phyloP scores from a whole-genome alignment of 2,329 filamentous ascomycete genomes.

The Alternaria sp. region DNA sequence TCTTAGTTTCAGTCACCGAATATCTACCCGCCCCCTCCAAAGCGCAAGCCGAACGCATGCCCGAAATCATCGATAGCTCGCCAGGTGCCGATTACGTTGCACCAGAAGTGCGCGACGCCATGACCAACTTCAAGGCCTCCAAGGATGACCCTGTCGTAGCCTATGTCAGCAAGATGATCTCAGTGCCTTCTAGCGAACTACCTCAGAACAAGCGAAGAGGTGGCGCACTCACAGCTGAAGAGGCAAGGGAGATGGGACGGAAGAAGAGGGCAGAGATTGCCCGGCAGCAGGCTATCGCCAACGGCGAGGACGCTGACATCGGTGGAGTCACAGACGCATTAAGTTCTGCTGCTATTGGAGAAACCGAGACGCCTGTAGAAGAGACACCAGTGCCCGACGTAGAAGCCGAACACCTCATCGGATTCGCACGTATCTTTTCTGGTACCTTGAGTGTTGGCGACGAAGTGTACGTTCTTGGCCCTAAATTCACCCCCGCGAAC shows the following conservation, averaged over 20 bases:
- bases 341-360: slow-evolving; percentile 64
- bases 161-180: slow-evolving; percentile 98
- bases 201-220: slow-evolving; percentile 80
- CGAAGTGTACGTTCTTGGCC: slow-evolving; percentile 86
- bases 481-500: slow-evolving; percentile 87
- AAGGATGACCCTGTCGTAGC: slow-evolving; percentile 82
- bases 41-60: slow-evolving; percentile 82
- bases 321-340: slow-evolving; percentile 67
- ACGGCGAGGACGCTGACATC: slow-evolving; percentile 56
- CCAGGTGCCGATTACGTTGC: slow-evolving; percentile 79
- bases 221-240: slow-evolving; percentile 79
- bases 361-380: slow-evolving; percentile 44
- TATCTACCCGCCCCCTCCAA: slow-evolving; percentile 83
- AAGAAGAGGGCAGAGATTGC: slow-evolving; percentile 91
- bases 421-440: slow-evolving; percentile 93
- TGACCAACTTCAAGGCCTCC: slow-evolving; percentile 78
- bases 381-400: slow-evolving; percentile 62
- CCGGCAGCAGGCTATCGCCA: slow-evolving; percentile 71
- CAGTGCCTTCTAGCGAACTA: slow-evolving; percentile 89
- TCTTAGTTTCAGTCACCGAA: slow-evolving; percentile 93
- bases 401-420: slow-evolving; percentile 88
- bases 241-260: slow-evolving; percentile 85
- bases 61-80: slow-evolving; percentile 78
- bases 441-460: slow-evolving; percentile 90
- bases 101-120: slow-evolving; percentile 75